Evolutionary conservation across 208 protist species (phyloP).

Genomic region (Trypanosoma theileri): DNA sequence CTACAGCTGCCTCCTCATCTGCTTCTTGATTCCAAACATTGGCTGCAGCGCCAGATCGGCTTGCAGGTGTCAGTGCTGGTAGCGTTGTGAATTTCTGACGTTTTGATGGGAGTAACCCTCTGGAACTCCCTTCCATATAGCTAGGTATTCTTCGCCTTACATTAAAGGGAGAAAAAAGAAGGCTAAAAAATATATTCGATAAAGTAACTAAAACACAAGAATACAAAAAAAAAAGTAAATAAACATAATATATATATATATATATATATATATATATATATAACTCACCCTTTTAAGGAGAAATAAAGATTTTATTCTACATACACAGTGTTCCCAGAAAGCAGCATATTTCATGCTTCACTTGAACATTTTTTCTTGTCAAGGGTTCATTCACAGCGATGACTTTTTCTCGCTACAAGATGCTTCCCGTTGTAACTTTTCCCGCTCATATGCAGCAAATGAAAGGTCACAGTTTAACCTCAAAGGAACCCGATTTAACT

Average conservation of each 20-base stretch:
- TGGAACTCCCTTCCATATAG: not conserved
- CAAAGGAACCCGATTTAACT: slow-evolving; percentile 37
- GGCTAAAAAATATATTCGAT: not conserved
- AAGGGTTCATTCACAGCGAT: not conserved
- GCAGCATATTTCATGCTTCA: too few relatives aligned
- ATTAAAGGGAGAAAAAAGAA: not conserved
- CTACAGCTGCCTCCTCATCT: slow-evolving; percentile 29
- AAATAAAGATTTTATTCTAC: too few relatives aligned
- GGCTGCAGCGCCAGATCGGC: not conserved
- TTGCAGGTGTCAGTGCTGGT: slow-evolving; percentile 7
- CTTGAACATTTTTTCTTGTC: too few relatives aligned
- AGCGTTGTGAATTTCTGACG: slow-evolving; percentile 1
- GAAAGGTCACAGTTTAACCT: slow-evolving; percentile 63
- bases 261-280: too few relatives aligned
- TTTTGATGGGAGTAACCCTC: slow-evolving; percentile 5
- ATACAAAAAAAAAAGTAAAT: not conserved
- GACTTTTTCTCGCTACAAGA: not conserved
- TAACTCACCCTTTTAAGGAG: too few relatives aligned
- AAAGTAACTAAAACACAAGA: slow-evolving; percentile 17
- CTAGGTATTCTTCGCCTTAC: not conserved
- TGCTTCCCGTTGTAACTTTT: slow-evolving; percentile 23
- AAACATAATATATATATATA: not conserved
- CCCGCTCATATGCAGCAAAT: slow-evolving; percentile 58
- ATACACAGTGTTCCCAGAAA: too few relatives aligned
- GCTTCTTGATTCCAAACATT: slow-evolving; percentile 3